Conservation (phyloP, 78 protist species). For the Chrysochromulina tobinii region DNA sequence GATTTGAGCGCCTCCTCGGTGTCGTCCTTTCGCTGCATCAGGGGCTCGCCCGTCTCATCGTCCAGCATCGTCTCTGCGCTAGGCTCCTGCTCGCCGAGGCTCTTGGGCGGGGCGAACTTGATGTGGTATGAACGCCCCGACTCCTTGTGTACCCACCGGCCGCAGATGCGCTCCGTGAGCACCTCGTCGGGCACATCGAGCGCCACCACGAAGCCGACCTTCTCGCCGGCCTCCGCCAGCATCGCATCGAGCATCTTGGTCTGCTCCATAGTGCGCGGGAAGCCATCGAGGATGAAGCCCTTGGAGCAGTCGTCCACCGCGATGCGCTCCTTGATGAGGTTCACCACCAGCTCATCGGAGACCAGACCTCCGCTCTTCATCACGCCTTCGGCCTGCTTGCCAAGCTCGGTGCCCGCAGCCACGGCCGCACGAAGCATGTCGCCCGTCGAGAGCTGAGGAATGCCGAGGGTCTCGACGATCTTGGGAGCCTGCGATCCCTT, state of each 20-base stretch:
- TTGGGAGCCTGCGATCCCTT: constrained; percentile 87
- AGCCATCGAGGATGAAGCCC: constrained; percentile 96
- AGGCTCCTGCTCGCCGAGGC: background rate
- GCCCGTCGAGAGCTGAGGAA: background rate
- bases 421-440: constrained; percentile 25
- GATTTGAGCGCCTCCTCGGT: constrained; percentile 56
- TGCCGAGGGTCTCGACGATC: background rate
- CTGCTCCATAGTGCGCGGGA: constrained; percentile 94
- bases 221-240: no score
- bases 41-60: constrained; percentile 94
- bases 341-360: background rate
- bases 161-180: constrained; percentile 80
- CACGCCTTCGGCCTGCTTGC: background rate
- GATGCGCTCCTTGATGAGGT: background rate
- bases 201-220: background rate
- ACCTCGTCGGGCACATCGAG: constrained; percentile 60
- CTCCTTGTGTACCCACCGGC: constrained; percentile 85
- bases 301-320: background rate
- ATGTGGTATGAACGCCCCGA: constrained; percentile 85
- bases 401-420: background rate
- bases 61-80: background rate
- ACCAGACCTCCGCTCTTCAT: background rate
- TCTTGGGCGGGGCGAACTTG: constrained; percentile 76
- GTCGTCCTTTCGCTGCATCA: constrained; percentile 88
- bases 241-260: background rate